These are phyloP conservation scores for Aspergillus carlsbadensis DNA, from an alignment of 495 filamentous ascomycete genomes.

Conservation along the genomic window DNA sequence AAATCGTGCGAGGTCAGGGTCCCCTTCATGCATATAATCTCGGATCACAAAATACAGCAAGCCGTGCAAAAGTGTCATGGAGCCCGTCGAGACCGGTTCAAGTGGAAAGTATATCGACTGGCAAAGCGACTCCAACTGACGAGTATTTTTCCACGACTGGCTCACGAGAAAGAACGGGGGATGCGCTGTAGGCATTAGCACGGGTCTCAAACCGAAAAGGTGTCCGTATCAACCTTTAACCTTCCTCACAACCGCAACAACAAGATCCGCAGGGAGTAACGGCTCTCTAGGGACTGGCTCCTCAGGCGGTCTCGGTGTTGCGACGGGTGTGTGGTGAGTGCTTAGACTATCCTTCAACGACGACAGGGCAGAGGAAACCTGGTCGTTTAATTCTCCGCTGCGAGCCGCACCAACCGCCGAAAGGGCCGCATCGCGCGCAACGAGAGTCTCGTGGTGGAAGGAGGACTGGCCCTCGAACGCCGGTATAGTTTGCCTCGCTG, in stretches of 20 bases:
- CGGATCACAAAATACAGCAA: conserved; percentile 26
- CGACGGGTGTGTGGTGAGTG: conserved; percentile 5
- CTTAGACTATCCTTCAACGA: conserved; percentile 22
- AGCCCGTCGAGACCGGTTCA: conserved; percentile 18
- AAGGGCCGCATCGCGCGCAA: conserved; percentile 26
- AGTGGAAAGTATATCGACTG: conserved; percentile 28
- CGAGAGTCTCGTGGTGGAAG: conserved; percentile 26
- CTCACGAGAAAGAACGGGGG: conserved; percentile 28
- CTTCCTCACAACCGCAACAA: conserved; percentile 23
- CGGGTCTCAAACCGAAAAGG: neutral
- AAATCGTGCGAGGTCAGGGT: conserved; percentile 18
- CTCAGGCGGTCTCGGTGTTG: neutral
- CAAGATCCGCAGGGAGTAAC: conserved; percentile 23
- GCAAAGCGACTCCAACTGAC: conserved; percentile 23
- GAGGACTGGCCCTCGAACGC: conserved; percentile 30
- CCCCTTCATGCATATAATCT: conserved; percentile 24
- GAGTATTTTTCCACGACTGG: conserved; percentile 24
- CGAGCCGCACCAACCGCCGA: conserved; percentile 18
- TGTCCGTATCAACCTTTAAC: conserved; percentile 18
- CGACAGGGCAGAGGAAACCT: conserved; percentile 23
- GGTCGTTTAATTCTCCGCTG: conserved; percentile 10
- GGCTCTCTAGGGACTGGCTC: conserved; percentile 4
- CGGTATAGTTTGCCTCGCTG: conserved; percentile 16
- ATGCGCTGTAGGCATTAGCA: conserved; percentile 15
- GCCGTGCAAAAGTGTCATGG: conserved; percentile 21